Conservation (phyloP, 768 basidiomycete species). For the Serendipita indica region DNA sequence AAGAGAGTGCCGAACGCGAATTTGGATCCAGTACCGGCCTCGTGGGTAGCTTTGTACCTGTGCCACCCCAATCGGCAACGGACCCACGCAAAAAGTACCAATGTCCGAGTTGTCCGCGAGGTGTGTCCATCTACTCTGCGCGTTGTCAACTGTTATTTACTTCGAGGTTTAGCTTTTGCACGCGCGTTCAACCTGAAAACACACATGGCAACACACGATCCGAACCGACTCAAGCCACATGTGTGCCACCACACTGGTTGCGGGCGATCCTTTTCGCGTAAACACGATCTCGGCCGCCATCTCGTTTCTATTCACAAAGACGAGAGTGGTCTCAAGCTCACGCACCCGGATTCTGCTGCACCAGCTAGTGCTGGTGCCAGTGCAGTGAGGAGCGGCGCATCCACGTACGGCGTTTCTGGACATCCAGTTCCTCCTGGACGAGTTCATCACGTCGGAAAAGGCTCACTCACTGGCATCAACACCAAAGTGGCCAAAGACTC, state of each 20-base stretch:
- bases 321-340: conserved; percentile 22
- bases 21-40: neutral
- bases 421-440: neutral
- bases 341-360: neutral
- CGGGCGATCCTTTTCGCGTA: conserved; percentile 81
- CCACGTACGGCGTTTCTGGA: neutral
- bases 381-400: neutral
- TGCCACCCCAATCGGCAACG: conserved; percentile 1
- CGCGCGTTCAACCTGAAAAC: conserved; percentile 92
- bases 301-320: conserved; percentile 73
- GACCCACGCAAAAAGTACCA: conserved; percentile 69
- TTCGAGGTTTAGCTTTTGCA: conserved; percentile 51
- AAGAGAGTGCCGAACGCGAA: neutral
- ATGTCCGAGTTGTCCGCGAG: conserved; percentile 58
- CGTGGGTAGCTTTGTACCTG: neutral
- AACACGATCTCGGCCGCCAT: conserved; percentile 88
- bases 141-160: conserved; percentile 10
- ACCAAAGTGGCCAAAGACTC: too few relatives aligned
- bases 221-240: conserved; percentile 78
- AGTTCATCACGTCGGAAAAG: neutral
- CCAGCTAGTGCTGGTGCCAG: neutral
- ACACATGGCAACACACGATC: conserved; percentile 89
- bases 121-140: conserved; percentile 26
- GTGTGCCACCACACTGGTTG: conserved; percentile 76
- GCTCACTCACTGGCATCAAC: neutral